phyloP scores from a whole-genome alignment of 139 green algal species.

The Parachlorella kessleri region DNA sequence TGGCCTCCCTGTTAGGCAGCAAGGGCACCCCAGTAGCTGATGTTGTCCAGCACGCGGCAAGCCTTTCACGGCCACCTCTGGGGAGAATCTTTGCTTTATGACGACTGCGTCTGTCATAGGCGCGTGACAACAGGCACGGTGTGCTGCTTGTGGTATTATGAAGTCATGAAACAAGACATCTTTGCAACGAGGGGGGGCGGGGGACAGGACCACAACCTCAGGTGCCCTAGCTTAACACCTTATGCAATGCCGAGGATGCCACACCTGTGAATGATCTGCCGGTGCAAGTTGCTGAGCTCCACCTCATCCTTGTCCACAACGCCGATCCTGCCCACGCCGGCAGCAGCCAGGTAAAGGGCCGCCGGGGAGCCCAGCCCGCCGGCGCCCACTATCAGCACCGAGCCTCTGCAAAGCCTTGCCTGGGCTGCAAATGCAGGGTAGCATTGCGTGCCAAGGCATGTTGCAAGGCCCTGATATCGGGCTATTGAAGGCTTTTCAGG shows the following conservation, averaged over 20 bases:
- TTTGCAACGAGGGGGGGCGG: no score
- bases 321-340: slow-evolving; percentile 79
- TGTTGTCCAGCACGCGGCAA: no score
- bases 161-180: no score
- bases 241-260: no score
- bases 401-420: slow-evolving; percentile 57
- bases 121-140: no score
- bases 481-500: background rate
- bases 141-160: no score
- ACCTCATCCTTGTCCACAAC: slow-evolving; percentile 88
- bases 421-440: slow-evolving; percentile 56
- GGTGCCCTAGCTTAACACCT: no score
- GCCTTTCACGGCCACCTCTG: no score
- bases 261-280: slow-evolving; percentile 80
- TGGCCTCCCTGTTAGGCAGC: slow-evolving; percentile 48
- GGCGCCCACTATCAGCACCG: slow-evolving; percentile 86
- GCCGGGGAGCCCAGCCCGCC: slow-evolving; percentile 89
- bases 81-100: no score
- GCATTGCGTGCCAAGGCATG: background rate
- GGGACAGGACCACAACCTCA: no score
- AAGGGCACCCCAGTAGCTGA: no score
- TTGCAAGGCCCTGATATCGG: background rate
- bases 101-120: no score
- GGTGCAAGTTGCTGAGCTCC: slow-evolving; percentile 90
- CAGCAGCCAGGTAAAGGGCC: slow-evolving; percentile 84